Evolutionary conservation across 164 flowering plant genomes (phyloP).

Genomic region (Liquidambar formosana): DNA sequence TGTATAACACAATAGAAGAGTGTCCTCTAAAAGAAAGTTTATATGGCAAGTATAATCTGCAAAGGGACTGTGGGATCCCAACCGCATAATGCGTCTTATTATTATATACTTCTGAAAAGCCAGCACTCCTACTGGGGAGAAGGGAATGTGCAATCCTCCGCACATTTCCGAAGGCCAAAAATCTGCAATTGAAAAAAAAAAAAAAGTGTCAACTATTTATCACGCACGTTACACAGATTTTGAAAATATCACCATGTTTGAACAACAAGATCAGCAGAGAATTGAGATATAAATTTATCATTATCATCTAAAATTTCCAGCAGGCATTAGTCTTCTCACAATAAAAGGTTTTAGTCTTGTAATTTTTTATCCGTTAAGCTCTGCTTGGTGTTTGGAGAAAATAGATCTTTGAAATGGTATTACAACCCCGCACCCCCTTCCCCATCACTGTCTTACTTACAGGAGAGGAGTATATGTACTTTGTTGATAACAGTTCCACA

Average conservation of each 20-base stretch:
- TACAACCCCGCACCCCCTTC: no score
- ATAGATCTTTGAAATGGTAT: no score
- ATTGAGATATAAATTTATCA: not conserved
- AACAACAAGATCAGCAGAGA: not conserved
- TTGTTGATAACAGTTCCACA: no score
- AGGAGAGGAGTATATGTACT: no score
- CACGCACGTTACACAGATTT: no score
- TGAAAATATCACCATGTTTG: not conserved
- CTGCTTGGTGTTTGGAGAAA: no score
- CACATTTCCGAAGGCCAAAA: constrained; percentile 28
- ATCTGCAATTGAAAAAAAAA: constrained; percentile 31
- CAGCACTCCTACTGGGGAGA: constrained; percentile 13
- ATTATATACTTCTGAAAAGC: constrained; percentile 13
- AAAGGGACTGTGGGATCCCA: constrained; percentile 21
- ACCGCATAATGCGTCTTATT: constrained; percentile 18
- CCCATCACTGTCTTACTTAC: no score
- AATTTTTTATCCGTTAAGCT: no score
- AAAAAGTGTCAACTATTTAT: not conserved
- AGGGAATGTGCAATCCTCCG: constrained; percentile 32
- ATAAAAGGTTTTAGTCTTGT: not conserved
- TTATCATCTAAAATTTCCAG: not conserved
- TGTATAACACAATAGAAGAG: constrained; percentile 13
- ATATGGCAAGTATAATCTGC: constrained; percentile 25
- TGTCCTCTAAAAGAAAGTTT: constrained; percentile 27
- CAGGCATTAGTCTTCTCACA: not conserved